Conservation (phyloP, 2,329 filamentous ascomycete species). For the Pseudopyricularia cyperi region DNA sequence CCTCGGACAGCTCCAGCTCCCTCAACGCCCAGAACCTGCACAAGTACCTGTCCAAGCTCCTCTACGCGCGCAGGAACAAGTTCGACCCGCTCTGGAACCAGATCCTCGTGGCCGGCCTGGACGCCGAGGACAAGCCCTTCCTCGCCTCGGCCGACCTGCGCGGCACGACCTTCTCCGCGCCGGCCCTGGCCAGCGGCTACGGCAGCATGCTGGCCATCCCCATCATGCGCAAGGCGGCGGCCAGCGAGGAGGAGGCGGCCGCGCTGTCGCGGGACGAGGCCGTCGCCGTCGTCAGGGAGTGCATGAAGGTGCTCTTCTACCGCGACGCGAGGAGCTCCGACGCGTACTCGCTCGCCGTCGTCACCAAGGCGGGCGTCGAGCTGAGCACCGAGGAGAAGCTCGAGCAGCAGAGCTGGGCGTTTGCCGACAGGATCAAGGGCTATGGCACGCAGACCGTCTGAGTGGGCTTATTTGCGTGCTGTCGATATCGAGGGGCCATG, state of each 20-base stretch:
- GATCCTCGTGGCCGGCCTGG: slow-evolving; percentile 79
- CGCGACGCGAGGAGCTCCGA: slow-evolving; percentile 88
- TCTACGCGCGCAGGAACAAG: slow-evolving; percentile 88
- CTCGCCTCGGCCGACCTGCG: slow-evolving; percentile 83
- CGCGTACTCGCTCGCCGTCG: slow-evolving; percentile 78
- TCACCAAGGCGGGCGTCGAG: slow-evolving; percentile 82
- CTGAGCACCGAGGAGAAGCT: slow-evolving; percentile 75
- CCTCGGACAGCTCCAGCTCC: slow-evolving; percentile 15
- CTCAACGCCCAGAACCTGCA: slow-evolving; percentile 91
- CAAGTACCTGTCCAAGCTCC: slow-evolving; percentile 89
- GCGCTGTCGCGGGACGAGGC: slow-evolving; percentile 66
- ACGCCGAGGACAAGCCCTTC: slow-evolving; percentile 70
- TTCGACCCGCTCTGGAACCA: slow-evolving; percentile 98
- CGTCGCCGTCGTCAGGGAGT: slow-evolving; percentile 71
- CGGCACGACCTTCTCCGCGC: slow-evolving; percentile 80
- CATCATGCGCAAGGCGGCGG: slow-evolving; percentile 71
- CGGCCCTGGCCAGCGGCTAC: slow-evolving; percentile 85
- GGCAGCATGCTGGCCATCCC: slow-evolving; percentile 88
- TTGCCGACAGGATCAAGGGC: slow-evolving; percentile 86
- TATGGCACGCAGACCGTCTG: slow-evolving; percentile 77
- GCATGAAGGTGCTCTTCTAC: slow-evolving; percentile 98
- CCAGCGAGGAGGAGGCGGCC: slow-evolving; percentile 67
- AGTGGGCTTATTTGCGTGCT: background rate
- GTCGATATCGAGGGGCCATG: background rate
- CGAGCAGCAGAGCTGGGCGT: slow-evolving; percentile 95